Conservation (phyloP, 2,329 filamentous ascomycete species). For the Epichloe bromicola region DNA sequence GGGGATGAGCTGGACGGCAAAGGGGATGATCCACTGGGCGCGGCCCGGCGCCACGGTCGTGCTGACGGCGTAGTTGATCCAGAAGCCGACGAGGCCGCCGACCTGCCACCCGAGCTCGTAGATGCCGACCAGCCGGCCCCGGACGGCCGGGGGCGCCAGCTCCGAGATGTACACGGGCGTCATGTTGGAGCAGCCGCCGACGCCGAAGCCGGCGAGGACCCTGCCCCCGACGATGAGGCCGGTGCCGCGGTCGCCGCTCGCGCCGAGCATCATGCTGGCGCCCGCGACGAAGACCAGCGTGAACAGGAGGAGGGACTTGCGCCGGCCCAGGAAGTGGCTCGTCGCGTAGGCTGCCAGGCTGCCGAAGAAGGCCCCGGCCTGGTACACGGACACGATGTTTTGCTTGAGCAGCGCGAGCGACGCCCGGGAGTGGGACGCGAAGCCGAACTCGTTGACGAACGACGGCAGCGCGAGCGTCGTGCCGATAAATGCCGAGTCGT, state of each 20-base stretch:
- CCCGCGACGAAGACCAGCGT: constrained; percentile 10
- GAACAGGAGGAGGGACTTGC: constrained; percentile 10
- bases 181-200: constrained; percentile 14
- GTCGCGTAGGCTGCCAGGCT: constrained; percentile 10
- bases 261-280: constrained; percentile 27
- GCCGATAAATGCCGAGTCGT: constrained; percentile 67
- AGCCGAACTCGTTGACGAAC: constrained; percentile 56
- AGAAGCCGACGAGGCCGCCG: constrained; percentile 11
- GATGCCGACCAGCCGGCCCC: constrained; percentile 11
- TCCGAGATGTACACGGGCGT: constrained; percentile 13
- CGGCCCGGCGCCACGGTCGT: constrained; percentile 31
- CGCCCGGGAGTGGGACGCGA: constrained; percentile 33
- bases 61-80: constrained; percentile 45
- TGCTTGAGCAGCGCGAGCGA: constrained; percentile 49
- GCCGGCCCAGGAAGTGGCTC: constrained; percentile 10
- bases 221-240: constrained; percentile 13
- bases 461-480: constrained; percentile 59
- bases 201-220: constrained; percentile 12
- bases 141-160: constrained; percentile 9
- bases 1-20: constrained; percentile 55
- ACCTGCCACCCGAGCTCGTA: constrained; percentile 13
- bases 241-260: constrained; percentile 24
- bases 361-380: constrained; percentile 25
- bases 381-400: constrained; percentile 72
- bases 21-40: constrained; percentile 51